A percentile compares a stretch with the other conserved stretches of the same genome.
phyloP scores from a whole-genome alignment of 2,329 filamentous ascomycete species.

The Zymoseptoria tritici region DNA sequence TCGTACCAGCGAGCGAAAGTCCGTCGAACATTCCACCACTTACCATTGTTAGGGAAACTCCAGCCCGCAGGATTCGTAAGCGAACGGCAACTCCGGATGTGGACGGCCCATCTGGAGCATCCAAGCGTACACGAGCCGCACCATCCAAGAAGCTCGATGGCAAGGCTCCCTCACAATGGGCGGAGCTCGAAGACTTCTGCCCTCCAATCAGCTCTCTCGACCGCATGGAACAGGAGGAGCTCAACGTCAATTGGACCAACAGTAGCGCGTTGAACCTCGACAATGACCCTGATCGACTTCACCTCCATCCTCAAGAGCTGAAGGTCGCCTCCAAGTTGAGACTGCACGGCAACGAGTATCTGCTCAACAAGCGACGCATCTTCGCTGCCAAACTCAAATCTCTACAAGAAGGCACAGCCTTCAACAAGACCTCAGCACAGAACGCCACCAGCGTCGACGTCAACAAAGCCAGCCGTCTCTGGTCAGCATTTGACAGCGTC shows the following conservation, averaged over 20 bases:
- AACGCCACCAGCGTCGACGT: conserved; percentile 98
- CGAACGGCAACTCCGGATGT: conserved; percentile 12
- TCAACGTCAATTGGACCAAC: conserved; percentile 40
- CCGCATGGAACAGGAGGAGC: conserved; percentile 6
- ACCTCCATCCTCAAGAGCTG: conserved; percentile 73
- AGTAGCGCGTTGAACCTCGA: conserved; percentile 69
- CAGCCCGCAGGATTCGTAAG: conserved; percentile 11
- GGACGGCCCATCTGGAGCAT: conserved; percentile 1
- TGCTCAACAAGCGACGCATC: conserved; percentile 88
- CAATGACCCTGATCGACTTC: conserved; percentile 59
- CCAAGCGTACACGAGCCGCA: conserved; percentile 21
- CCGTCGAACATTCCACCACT: not conserved
- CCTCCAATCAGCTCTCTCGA: conserved; percentile 21
- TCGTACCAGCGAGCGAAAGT: not conserved
- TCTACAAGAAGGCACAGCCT: conserved; percentile 64
- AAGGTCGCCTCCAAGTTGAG: conserved; percentile 69
- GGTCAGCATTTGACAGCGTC: conserved; percentile 71
- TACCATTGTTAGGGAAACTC: not conserved
- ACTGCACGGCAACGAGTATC: conserved; percentile 78
- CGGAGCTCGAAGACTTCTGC: conserved; percentile 20
- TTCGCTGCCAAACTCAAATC: conserved; percentile 69
- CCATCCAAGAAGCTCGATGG: conserved; percentile 23
- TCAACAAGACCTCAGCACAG: conserved; percentile 91
- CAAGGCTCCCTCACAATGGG: conserved; percentile 20
- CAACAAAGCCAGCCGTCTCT: conserved; percentile 91